Conservation (phyloP, 306 rosid species). For the Boehmeria nivea region DNA sequence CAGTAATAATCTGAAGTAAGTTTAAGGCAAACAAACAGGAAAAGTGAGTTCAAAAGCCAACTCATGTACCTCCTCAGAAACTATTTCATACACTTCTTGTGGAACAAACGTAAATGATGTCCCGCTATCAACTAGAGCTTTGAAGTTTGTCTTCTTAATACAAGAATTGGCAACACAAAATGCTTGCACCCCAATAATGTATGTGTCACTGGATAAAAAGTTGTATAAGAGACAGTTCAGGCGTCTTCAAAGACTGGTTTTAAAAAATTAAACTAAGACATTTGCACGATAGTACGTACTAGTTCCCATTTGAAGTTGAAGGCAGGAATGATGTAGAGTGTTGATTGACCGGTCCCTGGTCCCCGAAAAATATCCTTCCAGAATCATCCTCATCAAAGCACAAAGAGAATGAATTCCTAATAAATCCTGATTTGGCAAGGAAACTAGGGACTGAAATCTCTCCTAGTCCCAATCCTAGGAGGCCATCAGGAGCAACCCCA, state of each 20-base stretch:
- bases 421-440: slow-evolving; percentile 73
- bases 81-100: slow-evolving; percentile 50
- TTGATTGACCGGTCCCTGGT: slow-evolving; percentile 64
- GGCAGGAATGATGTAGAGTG: slow-evolving; percentile 73
- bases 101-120: slow-evolving; percentile 91
- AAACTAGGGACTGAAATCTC: slow-evolving; percentile 75
- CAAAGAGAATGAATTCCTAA: slow-evolving; percentile 71
- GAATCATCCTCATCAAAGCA: slow-evolving; percentile 69
- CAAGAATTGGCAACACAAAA: slow-evolving; percentile 64
- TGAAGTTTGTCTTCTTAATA: slow-evolving; percentile 54
- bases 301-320: slow-evolving; percentile 53
- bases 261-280: too few species aligned
- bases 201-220: slow-evolving; percentile 54
- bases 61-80: slow-evolving; percentile 58
- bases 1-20: slow-evolving; percentile 8
- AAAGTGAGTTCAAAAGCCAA: slow-evolving; percentile 9
- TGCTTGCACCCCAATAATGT: slow-evolving; percentile 69
- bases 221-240: background rate
- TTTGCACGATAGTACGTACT: slow-evolving; percentile 46
- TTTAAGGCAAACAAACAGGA: background rate
- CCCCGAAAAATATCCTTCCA: slow-evolving; percentile 87
- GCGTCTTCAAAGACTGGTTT: too few species aligned
- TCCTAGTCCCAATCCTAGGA: slow-evolving; percentile 87
- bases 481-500: slow-evolving; percentile 94
- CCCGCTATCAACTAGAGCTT: slow-evolving; percentile 81